These are phyloP conservation scores for Pseudotsuga menziesii DNA, from an alignment of 75 land plant genomes.

Conservation along the genomic window DNA sequence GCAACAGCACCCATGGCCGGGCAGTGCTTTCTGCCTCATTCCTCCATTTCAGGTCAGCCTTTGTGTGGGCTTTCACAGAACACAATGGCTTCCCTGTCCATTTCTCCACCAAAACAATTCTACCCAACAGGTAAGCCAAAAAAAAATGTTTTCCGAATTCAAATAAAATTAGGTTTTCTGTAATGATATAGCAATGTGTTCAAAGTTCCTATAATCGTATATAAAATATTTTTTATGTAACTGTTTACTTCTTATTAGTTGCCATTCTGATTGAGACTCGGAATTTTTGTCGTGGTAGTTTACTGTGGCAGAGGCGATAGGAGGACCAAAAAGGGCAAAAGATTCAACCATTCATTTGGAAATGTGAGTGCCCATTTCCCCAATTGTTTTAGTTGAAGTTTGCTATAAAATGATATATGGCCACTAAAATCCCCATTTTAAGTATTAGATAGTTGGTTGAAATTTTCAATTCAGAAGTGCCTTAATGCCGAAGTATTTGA, in stretches of 20 bases:
- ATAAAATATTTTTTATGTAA: neutral
- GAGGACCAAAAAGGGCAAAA: slow-evolving; percentile 65
- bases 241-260: too few relatives aligned
- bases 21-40: too few relatives aligned
- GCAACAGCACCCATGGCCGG: too few relatives aligned
- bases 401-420: neutral
- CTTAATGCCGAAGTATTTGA: neutral
- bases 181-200: too few relatives aligned
- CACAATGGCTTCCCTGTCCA: too few relatives aligned
- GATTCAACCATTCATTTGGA: slow-evolving; percentile 63
- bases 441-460: neutral
- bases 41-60: too few relatives aligned
- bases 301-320: slow-evolving; percentile 64
- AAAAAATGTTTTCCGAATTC: too few relatives aligned
- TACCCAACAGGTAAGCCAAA: too few relatives aligned
- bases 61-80: too few relatives aligned
- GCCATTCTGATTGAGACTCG: too few relatives aligned
- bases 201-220: neutral
- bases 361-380: slow-evolving; percentile 36
- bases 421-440: neutral
- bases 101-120: too few relatives aligned
- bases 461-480: neutral
- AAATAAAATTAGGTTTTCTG: too few relatives aligned
- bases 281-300: slow-evolving; percentile 14
- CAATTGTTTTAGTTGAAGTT: neutral